These are phyloP conservation scores for Rhynchosporium secalis DNA, from an alignment of 2,329 filamentous ascomycete genomes.

Conservation along the genomic window DNA sequence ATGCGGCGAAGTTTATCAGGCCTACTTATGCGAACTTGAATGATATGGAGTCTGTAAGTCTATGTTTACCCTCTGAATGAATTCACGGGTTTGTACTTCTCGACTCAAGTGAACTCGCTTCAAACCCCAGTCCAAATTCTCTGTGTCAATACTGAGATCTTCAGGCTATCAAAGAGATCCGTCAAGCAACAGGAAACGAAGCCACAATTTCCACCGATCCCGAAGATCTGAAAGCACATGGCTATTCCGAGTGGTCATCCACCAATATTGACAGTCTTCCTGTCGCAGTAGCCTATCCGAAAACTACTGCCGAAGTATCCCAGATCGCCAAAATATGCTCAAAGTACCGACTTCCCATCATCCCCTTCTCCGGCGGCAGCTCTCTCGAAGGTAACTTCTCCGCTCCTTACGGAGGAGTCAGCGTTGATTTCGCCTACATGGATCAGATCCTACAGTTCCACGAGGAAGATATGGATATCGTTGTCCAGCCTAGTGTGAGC, in stretches of 20 bases:
- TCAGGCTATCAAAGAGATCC: slow-evolving; percentile 58
- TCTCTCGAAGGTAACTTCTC: slow-evolving; percentile 90
- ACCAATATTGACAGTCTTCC: slow-evolving; percentile 60
- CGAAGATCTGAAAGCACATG: slow-evolving; percentile 61
- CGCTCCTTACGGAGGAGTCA: slow-evolving; percentile 81
- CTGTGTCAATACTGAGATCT: background rate
- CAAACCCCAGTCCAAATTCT: background rate
- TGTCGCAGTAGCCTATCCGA: slow-evolving; percentile 64
- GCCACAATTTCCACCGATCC: slow-evolving; percentile 63
- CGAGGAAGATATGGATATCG: slow-evolving; percentile 86
- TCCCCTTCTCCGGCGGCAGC: slow-evolving; percentile 79
- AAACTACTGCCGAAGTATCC: slow-evolving; percentile 60
- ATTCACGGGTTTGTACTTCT: too few relatives aligned
- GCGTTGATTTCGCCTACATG: slow-evolving; percentile 88
- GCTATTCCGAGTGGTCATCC: slow-evolving; percentile 69
- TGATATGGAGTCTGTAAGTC: slow-evolving; percentile 52
- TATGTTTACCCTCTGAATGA: too few relatives aligned
- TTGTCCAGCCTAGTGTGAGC: slow-evolving; percentile 87
- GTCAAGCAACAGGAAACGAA: slow-evolving; percentile 48
- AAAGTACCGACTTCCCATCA: slow-evolving; percentile 78
- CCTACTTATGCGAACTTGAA: slow-evolving; percentile 49
- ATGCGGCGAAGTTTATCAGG: slow-evolving; percentile 33
- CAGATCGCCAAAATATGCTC: slow-evolving; percentile 68
- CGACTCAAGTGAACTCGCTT: background rate
- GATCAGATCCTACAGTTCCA: slow-evolving; percentile 77